Percentiles rank a stretch among this genome's conserved stretches.
Conservation (phyloP, 2,329 filamentous ascomycete genomes). For the Phialocephala subalpina region DNA sequence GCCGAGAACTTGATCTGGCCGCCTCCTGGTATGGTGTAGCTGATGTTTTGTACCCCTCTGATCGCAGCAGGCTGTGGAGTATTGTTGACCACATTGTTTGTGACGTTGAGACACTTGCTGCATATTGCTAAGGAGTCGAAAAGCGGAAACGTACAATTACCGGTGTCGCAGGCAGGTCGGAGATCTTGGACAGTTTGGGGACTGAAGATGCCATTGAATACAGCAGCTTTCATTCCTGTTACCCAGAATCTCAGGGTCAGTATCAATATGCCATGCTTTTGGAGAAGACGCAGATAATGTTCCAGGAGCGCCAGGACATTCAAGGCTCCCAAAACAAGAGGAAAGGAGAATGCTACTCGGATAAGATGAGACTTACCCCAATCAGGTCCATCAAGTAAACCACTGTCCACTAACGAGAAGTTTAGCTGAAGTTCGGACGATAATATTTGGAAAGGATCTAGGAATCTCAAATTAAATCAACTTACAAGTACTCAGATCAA, state of each 20-base stretch:
- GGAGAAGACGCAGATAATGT: too few relatives aligned
- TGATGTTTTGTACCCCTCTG: constrained; percentile 12
- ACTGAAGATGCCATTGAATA: constrained; percentile 21
- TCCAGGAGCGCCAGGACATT: too few relatives aligned
- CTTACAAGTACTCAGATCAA: constrained; percentile 18
- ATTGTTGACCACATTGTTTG: constrained; percentile 9
- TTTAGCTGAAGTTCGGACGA: neutral
- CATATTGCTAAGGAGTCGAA: constrained; percentile 23
- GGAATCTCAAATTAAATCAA: neutral
- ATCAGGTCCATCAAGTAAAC: constrained; percentile 14
- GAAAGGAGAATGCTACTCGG: neutral
- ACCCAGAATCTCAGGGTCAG: neutral
- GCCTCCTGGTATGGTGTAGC: constrained; percentile 18
- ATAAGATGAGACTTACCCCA: neutral
- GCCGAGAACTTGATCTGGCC: constrained; percentile 9
- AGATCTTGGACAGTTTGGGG: constrained; percentile 7
- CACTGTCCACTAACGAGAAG: constrained; percentile 14
- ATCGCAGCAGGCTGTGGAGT: neutral
- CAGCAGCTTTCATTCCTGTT: constrained; percentile 16
- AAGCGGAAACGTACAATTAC: constrained; percentile 13
- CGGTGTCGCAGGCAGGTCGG: constrained; percentile 8
- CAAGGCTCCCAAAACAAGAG: neutral
- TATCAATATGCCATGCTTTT: too few relatives aligned
- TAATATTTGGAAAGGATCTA: neutral
- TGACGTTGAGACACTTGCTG: constrained; percentile 19